Percentiles rank a stretch among this genome's conserved stretches.
Evolutionary conservation across 1,284 basidiomycete species (phyloP).

Genomic region (Heliocybe sulcata): DNA sequence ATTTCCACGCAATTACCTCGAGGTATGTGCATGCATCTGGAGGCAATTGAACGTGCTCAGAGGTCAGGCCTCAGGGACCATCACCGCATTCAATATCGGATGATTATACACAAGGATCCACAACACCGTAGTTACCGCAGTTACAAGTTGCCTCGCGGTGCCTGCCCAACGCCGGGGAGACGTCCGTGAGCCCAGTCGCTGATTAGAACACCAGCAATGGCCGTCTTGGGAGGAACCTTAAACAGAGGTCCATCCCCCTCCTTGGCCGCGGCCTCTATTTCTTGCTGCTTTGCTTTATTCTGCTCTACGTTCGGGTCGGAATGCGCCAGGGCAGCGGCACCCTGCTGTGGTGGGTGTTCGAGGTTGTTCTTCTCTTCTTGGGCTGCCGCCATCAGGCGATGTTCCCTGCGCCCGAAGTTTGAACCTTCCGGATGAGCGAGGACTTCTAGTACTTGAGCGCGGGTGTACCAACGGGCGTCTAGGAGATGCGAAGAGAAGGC

Average conservation of each 20-base stretch:
- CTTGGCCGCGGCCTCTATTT: constrained; percentile 7
- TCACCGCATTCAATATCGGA: too few relatives aligned
- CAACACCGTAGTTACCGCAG: background rate
- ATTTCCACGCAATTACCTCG: background rate
- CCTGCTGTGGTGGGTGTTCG: constrained; percentile 18
- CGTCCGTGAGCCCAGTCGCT: constrained; percentile 56
- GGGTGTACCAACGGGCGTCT: constrained; percentile 89
- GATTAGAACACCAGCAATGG: constrained; percentile 68
- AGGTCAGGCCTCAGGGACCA: too few relatives aligned
- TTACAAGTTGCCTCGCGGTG: constrained; percentile 20
- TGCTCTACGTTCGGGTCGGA: constrained; percentile 8
- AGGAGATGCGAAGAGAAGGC: background rate
- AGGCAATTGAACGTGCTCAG: background rate
- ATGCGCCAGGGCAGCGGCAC: constrained; percentile 13
- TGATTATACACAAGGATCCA: too few relatives aligned
- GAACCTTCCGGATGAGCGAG: constrained; percentile 52
- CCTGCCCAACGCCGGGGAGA: constrained; percentile 14
- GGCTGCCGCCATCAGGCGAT: constrained; percentile 45
- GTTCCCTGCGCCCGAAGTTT: constrained; percentile 48
- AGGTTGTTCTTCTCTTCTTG: constrained; percentile 19
- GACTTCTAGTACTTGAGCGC: constrained; percentile 62
- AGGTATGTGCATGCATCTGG: background rate
- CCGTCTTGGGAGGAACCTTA: constrained; percentile 59
- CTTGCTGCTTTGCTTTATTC: background rate
- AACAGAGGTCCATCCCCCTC: constrained; percentile 37